These are phyloP conservation scores for Crepidotus variabilis DNA, from an alignment of 768 basidiomycete genomes.

Conservation along the genomic window DNA sequence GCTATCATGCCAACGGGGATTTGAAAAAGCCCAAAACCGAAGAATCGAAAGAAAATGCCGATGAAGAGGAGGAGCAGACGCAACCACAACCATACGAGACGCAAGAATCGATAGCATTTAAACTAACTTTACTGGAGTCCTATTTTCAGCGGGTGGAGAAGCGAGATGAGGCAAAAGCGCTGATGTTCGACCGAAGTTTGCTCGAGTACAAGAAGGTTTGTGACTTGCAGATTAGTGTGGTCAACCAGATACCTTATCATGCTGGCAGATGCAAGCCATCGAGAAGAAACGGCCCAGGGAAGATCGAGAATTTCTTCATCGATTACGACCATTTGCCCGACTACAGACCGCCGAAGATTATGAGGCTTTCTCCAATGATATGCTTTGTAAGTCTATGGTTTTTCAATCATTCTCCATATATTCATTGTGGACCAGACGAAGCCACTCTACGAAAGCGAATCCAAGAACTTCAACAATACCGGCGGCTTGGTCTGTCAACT, in stretches of 20 bases:
- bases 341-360: slow-evolving; percentile 91
- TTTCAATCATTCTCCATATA: not conserved
- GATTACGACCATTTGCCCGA: slow-evolving; percentile 86
- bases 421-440: slow-evolving; percentile 57
- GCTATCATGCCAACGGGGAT: slow-evolving; percentile 39
- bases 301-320: slow-evolving; percentile 86
- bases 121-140: slow-evolving; percentile 85
- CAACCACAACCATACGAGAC: slow-evolving; percentile 83
- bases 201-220: slow-evolving; percentile 92
- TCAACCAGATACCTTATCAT: slow-evolving; percentile 8
- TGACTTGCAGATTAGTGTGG: not conserved
- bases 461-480: slow-evolving; percentile 87
- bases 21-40: slow-evolving; percentile 40
- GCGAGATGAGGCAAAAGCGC: slow-evolving; percentile 76
- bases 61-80: slow-evolving; percentile 62
- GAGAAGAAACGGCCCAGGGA: slow-evolving; percentile 92
- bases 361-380: slow-evolving; percentile 82
- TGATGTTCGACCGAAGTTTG: slow-evolving; percentile 90
- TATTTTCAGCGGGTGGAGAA: slow-evolving; percentile 88
- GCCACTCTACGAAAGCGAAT: slow-evolving; percentile 83
- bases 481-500: slow-evolving; percentile 80
- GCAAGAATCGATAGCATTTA: slow-evolving; percentile 78
- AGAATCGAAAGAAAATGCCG: slow-evolving; percentile 48
- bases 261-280: slow-evolving; percentile 73
- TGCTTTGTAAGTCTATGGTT: slow-evolving; percentile 65